Evolutionary conservation across 1,284 basidiomycete genomes (phyloP).

Genomic region (Rhodotorula sp.): DNA sequence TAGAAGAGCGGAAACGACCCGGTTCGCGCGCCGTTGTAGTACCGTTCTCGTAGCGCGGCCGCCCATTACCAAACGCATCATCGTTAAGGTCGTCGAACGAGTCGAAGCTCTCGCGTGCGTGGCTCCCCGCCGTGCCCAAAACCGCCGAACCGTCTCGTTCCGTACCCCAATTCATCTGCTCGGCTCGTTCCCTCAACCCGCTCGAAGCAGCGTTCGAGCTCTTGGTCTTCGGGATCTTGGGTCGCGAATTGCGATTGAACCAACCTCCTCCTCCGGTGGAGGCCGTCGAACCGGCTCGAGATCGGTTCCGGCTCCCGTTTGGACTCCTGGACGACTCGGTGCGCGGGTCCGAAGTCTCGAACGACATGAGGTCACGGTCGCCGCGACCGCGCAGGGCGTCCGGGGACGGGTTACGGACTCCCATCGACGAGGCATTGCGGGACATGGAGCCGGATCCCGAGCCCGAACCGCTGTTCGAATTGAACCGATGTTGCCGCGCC

Average conservation of each 20-base stretch:
- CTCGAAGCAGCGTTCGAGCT: not conserved
- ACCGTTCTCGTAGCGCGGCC: not conserved
- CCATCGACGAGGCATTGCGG: not conserved
- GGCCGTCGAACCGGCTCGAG: not conserved
- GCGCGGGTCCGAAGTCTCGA: not conserved
- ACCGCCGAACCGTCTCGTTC: not conserved
- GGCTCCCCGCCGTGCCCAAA: too few relatives aligned
- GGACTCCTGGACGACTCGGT: not conserved
- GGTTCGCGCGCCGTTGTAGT: not conserved
- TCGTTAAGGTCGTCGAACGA: constrained; percentile 25
- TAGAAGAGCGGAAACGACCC: constrained; percentile 3
- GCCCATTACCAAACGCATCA: not conserved
- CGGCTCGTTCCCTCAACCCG: constrained; percentile 9
- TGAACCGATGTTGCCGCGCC: not conserved
- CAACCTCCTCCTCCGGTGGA: not conserved
- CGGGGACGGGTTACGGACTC: not conserved
- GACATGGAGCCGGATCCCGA: not conserved
- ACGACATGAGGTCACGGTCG: not conserved
- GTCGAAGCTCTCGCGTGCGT: constrained; percentile 23
- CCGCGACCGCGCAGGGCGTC: not conserved
- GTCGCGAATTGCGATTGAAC: not conserved
- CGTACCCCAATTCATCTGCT: constrained; percentile 12
- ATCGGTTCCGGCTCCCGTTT: not conserved
- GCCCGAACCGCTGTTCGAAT: not conserved
- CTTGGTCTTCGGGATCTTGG: constrained; percentile 22